These are phyloP conservation scores for Suhomyces pyralidae DNA, from an alignment of 805 yeast genomes.

Conservation along the genomic window DNA sequence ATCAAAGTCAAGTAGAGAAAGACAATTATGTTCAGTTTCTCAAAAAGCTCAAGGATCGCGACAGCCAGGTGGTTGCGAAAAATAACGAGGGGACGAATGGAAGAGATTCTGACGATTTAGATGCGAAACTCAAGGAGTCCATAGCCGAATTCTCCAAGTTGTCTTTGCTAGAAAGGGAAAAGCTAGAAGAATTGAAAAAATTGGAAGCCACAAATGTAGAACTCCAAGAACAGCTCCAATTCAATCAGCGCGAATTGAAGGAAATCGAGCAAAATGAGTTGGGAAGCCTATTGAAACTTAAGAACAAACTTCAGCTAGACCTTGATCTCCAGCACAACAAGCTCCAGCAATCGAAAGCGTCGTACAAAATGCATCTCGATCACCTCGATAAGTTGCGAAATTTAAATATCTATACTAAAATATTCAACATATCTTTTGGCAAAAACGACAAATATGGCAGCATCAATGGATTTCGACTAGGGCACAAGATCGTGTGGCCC, in stretches of 20 bases:
- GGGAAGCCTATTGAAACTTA: slow-evolving; percentile 41
- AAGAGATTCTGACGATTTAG: slow-evolving; percentile 22
- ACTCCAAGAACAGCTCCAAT: slow-evolving; percentile 48
- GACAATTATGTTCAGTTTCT: slow-evolving; percentile 74
- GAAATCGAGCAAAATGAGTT: slow-evolving; percentile 42
- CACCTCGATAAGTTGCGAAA: slow-evolving; percentile 69
- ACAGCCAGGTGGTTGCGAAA: slow-evolving; percentile 9
- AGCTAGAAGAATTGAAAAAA: slow-evolving; percentile 27
- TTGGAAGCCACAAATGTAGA: slow-evolving; percentile 43
- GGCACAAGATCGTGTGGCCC: slow-evolving; percentile 77
- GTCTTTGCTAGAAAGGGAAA: slow-evolving; percentile 33
- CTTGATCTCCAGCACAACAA: slow-evolving; percentile 50
- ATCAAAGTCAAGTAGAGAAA: slow-evolving; percentile 70
- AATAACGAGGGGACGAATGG: slow-evolving; percentile 5
- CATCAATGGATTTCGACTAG: slow-evolving; percentile 82
- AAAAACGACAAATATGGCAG: slow-evolving; percentile 70
- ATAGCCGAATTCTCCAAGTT: slow-evolving; percentile 42
- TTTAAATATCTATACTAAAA: slow-evolving; percentile 78
- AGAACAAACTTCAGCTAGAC: slow-evolving; percentile 57
- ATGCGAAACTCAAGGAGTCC: slow-evolving; percentile 47
- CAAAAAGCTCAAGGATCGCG: slow-evolving; percentile 53
- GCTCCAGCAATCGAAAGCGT: slow-evolving; percentile 59
- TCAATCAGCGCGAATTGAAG: slow-evolving; percentile 39
- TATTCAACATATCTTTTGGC: slow-evolving; percentile 79
- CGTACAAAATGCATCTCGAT: slow-evolving; percentile 58